These are phyloP conservation scores for Cyphellophora europaea DNA, from an alignment of 2,329 filamentous ascomycete genomes.

Conservation along the genomic window DNA sequence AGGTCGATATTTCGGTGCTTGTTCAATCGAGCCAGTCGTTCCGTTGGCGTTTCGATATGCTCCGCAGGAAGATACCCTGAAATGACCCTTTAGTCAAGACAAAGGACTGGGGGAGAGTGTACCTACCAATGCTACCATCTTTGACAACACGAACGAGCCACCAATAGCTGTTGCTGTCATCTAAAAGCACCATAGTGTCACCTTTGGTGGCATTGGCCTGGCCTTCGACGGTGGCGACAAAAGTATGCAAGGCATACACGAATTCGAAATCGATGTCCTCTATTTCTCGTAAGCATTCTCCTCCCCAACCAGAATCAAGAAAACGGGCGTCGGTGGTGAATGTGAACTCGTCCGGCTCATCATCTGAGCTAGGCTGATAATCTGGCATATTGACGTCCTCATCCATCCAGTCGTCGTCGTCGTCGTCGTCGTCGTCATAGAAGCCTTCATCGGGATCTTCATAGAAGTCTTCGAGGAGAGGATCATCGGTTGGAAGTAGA, in stretches of 20 bases:
- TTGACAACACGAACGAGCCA: slow-evolving; percentile 97
- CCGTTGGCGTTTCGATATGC: slow-evolving; percentile 96
- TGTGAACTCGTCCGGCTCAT: slow-evolving; percentile 54
- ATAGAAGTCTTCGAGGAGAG: slow-evolving; percentile 25
- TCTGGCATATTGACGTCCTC: slow-evolving; percentile 29
- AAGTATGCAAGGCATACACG: slow-evolving; percentile 95
- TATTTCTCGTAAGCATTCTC: slow-evolving; percentile 80
- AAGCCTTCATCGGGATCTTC: slow-evolving; percentile 4
- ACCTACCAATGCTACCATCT: slow-evolving; percentile 80
- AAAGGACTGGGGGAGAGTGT: not conserved
- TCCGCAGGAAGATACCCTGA: slow-evolving; percentile 90
- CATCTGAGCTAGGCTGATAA: slow-evolving; percentile 39
- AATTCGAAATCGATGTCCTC: slow-evolving; percentile 99
- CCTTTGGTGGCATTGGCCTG: slow-evolving; percentile 98
- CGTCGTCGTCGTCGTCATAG: slow-evolving; percentile 6
- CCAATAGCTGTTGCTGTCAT: slow-evolving; percentile 99
- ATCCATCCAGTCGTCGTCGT: slow-evolving; percentile 18
- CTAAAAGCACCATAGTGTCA: slow-evolving; percentile 95
- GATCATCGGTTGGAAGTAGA: slow-evolving; percentile 33
- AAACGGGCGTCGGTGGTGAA: slow-evolving; percentile 51
- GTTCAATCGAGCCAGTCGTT: slow-evolving; percentile 84
- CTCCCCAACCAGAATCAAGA: slow-evolving; percentile 64
- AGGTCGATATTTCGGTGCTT: slow-evolving; percentile 96
- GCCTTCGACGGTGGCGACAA: slow-evolving; percentile 93
- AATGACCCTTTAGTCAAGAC: slow-evolving; percentile 2